Evolutionary conservation across 331 rosid genomes (phyloP).

Genomic region (Telfairia occidentalis): DNA sequence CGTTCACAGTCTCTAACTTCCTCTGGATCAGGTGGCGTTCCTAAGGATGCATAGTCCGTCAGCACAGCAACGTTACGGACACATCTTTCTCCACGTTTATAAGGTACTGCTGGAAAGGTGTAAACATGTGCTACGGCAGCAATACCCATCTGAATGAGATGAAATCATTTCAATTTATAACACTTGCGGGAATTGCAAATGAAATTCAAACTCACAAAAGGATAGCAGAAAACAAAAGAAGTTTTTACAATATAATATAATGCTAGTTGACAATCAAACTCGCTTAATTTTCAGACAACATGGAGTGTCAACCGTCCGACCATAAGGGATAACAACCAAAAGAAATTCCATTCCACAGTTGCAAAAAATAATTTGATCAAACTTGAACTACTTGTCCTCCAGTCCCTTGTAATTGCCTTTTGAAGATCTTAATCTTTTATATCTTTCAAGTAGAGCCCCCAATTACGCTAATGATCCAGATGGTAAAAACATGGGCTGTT

Average conservation of each 20-base stretch:
- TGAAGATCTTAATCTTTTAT: background rate
- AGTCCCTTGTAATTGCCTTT: background rate
- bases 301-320: background rate
- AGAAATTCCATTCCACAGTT: background rate
- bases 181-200: background rate
- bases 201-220: background rate
- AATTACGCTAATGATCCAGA: background rate
- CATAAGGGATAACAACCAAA: background rate
- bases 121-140: constrained; percentile 93
- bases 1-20: constrained; percentile 87
- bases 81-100: constrained; percentile 94
- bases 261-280: background rate
- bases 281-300: background rate
- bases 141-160: constrained; percentile 78
- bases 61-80: constrained; percentile 87
- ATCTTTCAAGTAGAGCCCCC: background rate
- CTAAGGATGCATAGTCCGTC: constrained; percentile 82
- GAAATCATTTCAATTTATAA: constrained; percentile 17
- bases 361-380: background rate
- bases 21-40: constrained; percentile 78
- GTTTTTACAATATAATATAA: background rate
- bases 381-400: background rate
- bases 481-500: background rate
- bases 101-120: constrained; percentile 88
- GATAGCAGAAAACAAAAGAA: background rate